A percentile compares a stretch with the other conserved stretches of the same genome.
Evolutionary conservation across 345 rosid genomes (phyloP).

Genomic region (Sisymbrium irio): DNA sequence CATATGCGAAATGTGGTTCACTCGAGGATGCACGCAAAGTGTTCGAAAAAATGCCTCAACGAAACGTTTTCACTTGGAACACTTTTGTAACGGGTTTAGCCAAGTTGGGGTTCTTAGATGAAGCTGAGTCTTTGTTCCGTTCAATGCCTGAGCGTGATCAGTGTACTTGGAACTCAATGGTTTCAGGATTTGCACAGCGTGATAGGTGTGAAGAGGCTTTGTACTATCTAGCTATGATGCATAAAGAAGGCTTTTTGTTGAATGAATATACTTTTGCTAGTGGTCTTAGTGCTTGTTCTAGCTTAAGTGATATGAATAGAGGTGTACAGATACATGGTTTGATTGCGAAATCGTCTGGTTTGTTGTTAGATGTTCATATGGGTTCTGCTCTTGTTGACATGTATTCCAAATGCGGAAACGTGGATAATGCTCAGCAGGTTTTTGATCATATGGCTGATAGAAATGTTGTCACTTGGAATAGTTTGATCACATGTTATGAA

Average conservation of each 20-base stretch:
- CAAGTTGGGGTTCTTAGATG: constrained; percentile 55
- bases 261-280: constrained; percentile 71
- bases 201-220: constrained; percentile 60
- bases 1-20: constrained; percentile 56
- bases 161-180: constrained; percentile 82
- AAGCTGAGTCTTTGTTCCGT: constrained; percentile 46
- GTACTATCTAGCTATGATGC: constrained; percentile 58
- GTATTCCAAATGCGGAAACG: constrained; percentile 75
- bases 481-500: constrained; percentile 80
- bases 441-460: constrained; percentile 58
- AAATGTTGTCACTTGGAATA: constrained; percentile 87
- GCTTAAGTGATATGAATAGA: constrained; percentile 42
- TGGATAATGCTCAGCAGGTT: constrained; percentile 48
- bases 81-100: constrained; percentile 46
- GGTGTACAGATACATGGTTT: constrained; percentile 77
- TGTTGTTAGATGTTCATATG: constrained; percentile 51
- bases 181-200: constrained; percentile 69
- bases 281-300: constrained; percentile 65
- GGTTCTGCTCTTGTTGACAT: constrained; percentile 84
- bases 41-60: constrained; percentile 65
- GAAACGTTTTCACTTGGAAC: constrained; percentile 73
- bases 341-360: constrained; percentile 46
- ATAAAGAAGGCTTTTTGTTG: constrained; percentile 42
- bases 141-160: constrained; percentile 63
- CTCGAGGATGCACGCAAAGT: constrained; percentile 50